Evolutionary conservation across 768 basidiomycete species (phyloP), one percentile per base, ranked within the genome.

Genomic region (Lanmaoa pseudosensibilis): DNA sequence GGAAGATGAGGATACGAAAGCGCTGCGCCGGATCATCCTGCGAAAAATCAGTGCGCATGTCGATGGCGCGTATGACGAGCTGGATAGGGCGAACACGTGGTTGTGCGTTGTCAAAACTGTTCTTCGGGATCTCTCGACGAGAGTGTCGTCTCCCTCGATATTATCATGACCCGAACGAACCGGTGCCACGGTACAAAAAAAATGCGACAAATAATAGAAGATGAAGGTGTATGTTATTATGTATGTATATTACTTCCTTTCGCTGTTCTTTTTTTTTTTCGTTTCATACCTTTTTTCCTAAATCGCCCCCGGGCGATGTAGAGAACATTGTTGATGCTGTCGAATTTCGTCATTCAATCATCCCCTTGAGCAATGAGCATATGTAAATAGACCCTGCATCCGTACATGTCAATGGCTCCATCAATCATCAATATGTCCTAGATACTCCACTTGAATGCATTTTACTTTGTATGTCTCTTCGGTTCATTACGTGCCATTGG

Each of bases 71-170:
- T 79, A 81, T 62, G 84, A 85, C 41, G 85, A 88, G 64, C 75
- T 88, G 41, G 86, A 89, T 56, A 81, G 78, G 59, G 78, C 78
- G 34, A 75, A 74, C 21, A 72, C 70, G 1, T 89, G 88, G 87
- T 69, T 88, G 19, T 76, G 78, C 46, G 81, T 88, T 49, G 80
- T 89, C 56, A 84, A 82, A 60, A 85, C 83, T 48, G 84, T 83
- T 30, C 76, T 86, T 16, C 77, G 80, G 40, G 82, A 85, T 49
- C 78, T 84, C 45, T 81, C 82, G 39, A 57, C 47, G 34, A 59
- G 49, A 19, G 46, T 56, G 9, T 54, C 61, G 9, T 54, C 61
- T 36, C 46, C 50, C 15, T 15, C 60, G 43, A 54, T 30, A 1
- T 19, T 51, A 16, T 56, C 50, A 53, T 69, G 59, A 68, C 39